Base-by-base conservation (phyloP, 2,329 filamentous ascomycete genomes). In the Aspergillus thermomutatus region DNA sequence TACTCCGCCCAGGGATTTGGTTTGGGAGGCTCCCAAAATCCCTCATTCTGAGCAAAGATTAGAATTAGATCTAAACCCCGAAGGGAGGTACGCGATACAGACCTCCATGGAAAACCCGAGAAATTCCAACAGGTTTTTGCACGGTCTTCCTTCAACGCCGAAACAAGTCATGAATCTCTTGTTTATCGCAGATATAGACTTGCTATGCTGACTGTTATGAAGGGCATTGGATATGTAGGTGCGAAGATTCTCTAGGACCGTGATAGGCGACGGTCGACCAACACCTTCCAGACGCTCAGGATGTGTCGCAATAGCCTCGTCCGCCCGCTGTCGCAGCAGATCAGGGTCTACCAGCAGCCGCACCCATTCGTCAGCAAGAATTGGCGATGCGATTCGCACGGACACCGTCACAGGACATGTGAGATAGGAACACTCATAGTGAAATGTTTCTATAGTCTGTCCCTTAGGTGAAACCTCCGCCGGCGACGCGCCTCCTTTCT, bases 161-260 rank as follows among this genome's bases (percentile, higher is more conserved):
- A 89, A 87, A 1, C 82, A 82, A 59, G 84, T 78, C 64, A 84
- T 77, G 62, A 88, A 90, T 55, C 83, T 82, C 67, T 87, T 86
- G 66, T 90, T 89, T 17, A 80, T 71, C 7, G 80, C 75, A 4
- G 82, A 81, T 62, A 89, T 86, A 47, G 77, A 71, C 61, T 80
- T 80, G 63, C 79, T 81, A 34, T 77, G 78, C 49, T 80, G 77
- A 6, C 72, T 69, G 21, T 80, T 74, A 47, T 79, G 76, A 55
- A 85, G 70, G 8, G 83, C 78, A 71, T 90, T 87, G 9, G 67
- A 75, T 52, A 89, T 73, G 66, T 89, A 90, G 49, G 77, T 77
- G 55, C 80, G 78, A 43, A 90, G 74, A 59, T 82, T 83, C 47
- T 77, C 74, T 48, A 88, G 70, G 2, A 84, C 81, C 50, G 83